phyloP scores from a whole-genome alignment of 345 rosid species.

The Isatis tinctoria region DNA sequence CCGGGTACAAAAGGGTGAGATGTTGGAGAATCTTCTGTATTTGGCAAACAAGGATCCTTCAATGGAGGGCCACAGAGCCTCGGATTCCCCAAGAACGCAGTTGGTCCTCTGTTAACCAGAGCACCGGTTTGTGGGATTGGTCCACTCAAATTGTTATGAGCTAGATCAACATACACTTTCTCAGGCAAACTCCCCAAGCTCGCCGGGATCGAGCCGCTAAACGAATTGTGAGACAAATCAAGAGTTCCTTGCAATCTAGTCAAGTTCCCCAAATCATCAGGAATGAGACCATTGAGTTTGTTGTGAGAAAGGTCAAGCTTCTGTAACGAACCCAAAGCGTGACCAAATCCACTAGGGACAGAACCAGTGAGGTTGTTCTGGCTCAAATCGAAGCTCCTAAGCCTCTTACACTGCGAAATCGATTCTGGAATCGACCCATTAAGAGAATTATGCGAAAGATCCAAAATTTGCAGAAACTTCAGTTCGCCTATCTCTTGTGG shows the following conservation, averaged over 20 bases:
- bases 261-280: conserved; percentile 65
- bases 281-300: conserved; percentile 59
- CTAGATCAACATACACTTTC: conserved; percentile 90
- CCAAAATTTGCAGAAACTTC: conserved; percentile 60
- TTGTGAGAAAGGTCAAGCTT: conserved; percentile 80
- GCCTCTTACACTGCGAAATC: conserved; percentile 65
- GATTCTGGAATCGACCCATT: conserved; percentile 68
- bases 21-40: conserved; percentile 42
- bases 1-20: conserved; percentile 62
- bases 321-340: conserved; percentile 55
- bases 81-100: conserved; percentile 86
- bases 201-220: conserved; percentile 72
- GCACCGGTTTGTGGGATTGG: conserved; percentile 93
- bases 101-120: conserved; percentile 83
- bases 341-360: conserved; percentile 65
- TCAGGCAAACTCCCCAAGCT: conserved; percentile 82
- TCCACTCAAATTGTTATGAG: conserved; percentile 79
- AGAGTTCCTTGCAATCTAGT: conserved; percentile 89
- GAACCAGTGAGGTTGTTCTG: conserved; percentile 72
- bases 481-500: conserved; percentile 65
- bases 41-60: conserved; percentile 67
- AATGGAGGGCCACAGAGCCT: conserved; percentile 88
- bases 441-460: conserved; percentile 78
- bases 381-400: conserved; percentile 62
- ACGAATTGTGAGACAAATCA: conserved; percentile 84